Evolutionary conservation across 1,139 yeast species (phyloP).

Genomic region (Debaryomyces udenii): DNA sequence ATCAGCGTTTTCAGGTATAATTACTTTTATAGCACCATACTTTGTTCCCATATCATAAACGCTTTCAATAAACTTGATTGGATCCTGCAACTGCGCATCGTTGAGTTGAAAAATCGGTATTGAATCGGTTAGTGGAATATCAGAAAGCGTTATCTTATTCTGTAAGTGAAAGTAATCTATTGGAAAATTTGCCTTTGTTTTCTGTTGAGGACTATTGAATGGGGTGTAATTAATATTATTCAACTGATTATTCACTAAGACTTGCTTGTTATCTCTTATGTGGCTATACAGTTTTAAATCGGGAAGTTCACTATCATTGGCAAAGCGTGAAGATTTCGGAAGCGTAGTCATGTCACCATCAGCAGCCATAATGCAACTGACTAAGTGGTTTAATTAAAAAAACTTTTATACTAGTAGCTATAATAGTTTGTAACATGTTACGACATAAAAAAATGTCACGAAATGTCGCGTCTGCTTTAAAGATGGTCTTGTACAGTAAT

Average conservation of each 20-base stretch:
- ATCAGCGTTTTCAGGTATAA: conserved; percentile 50
- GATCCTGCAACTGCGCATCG: conserved; percentile 51
- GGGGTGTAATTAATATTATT: conserved; percentile 46
- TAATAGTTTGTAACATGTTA: not conserved
- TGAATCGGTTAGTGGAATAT: conserved; percentile 22
- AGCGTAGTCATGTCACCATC: conserved; percentile 25
- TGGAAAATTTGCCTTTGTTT: conserved; percentile 43
- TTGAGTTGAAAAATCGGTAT: conserved; percentile 55
- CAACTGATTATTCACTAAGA: conserved; percentile 31
- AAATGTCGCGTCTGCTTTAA: conserved; percentile 1
- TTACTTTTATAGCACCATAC: conserved; percentile 75
- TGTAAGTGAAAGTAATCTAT: conserved; percentile 38
- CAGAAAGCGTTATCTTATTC: conserved; percentile 29
- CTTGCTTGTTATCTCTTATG: conserved; percentile 21
- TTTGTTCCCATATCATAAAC: conserved; percentile 46
- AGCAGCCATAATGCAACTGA: conserved; percentile 13
- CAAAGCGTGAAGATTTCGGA: conserved; percentile 43
- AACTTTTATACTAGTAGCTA: not conserved
- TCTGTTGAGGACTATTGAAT: conserved; percentile 45
- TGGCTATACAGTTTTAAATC: conserved; percentile 30
- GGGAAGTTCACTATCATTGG: conserved; percentile 31
- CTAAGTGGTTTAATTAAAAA: not conserved
- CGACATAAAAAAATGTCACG: conserved; percentile 1
- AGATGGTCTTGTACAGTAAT: too few relatives aligned
- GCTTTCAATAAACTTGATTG: conserved; percentile 53